These are phyloP conservation scores for Canavalia gladiata DNA, from an alignment of 306 rosid genomes.

Conservation along the genomic window DNA sequence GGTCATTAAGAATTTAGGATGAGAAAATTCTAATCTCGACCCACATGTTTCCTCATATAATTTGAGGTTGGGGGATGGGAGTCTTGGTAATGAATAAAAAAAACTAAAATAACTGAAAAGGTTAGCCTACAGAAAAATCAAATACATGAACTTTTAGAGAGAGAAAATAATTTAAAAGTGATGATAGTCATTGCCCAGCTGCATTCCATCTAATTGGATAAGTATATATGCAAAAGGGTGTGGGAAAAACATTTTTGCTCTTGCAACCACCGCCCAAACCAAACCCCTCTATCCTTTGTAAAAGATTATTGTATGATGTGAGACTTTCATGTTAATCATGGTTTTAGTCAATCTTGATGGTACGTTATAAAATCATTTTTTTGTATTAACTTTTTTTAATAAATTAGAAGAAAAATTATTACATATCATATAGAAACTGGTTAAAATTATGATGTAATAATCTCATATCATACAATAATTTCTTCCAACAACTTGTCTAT, in stretches of 20 bases:
- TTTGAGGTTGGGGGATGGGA: slow-evolving; percentile 35
- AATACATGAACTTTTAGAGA: slow-evolving; percentile 11
- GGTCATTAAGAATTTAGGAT: slow-evolving; percentile 65
- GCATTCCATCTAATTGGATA: slow-evolving; percentile 57
- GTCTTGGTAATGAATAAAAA: slow-evolving; percentile 20
- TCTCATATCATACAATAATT: neutral
- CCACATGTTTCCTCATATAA: slow-evolving; percentile 61
- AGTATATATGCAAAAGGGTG: slow-evolving; percentile 52
- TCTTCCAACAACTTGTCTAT: slow-evolving; percentile 50
- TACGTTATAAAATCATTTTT: no score
- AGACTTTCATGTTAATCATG: no score
- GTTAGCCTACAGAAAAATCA: slow-evolving; percentile 31
- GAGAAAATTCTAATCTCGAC: slow-evolving; percentile 60
- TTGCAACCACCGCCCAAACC: slow-evolving; percentile 78
- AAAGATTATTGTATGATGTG: neutral
- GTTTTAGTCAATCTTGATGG: no score
- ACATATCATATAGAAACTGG: no score
- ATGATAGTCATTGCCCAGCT: slow-evolving; percentile 38
- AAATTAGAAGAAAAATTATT: no score
- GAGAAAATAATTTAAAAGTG: slow-evolving; percentile 29
- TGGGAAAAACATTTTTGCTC: slow-evolving; percentile 64
- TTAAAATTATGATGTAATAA: no score
- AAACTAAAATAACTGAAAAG: slow-evolving; percentile 21
- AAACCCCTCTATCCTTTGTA: slow-evolving; percentile 53
- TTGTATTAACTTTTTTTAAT: no score